Percentiles rank a stretch among this genome's conserved stretches.
Evolutionary conservation across 2,329 filamentous ascomycete species (phyloP).

Genomic region (Colletotrichum sp.): DNA sequence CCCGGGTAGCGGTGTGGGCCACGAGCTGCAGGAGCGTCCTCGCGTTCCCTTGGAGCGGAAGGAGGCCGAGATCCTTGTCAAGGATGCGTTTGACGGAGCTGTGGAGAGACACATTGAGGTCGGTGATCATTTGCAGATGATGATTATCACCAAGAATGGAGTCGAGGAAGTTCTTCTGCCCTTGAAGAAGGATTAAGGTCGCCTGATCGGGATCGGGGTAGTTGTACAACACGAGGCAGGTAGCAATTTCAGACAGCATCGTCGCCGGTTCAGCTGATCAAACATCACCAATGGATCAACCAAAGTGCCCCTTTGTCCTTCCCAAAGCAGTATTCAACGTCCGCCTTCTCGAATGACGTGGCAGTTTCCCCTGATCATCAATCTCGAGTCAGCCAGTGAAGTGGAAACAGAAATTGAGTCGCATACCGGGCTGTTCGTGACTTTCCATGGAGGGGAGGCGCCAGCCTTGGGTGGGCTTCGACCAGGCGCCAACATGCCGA

Average conservation of each 20-base stretch:
- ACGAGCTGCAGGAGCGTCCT: constrained; percentile 76
- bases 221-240: constrained; percentile 21
- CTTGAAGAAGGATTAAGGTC: constrained; percentile 83
- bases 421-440: neutral
- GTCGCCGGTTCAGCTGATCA: constrained; percentile 6
- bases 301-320: neutral
- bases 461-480: neutral
- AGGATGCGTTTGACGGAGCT: constrained; percentile 97
- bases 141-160: constrained; percentile 87
- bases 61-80: constrained; percentile 85
- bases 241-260: constrained; percentile 15
- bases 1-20: constrained; percentile 82
- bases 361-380: neutral
- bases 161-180: constrained; percentile 85
- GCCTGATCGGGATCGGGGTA: neutral
- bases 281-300: neutral
- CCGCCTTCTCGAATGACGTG: neutral
- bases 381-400: neutral
- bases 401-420: neutral
- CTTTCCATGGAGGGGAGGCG: neutral
- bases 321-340: neutral
- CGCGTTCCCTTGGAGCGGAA: constrained; percentile 72
- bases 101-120: constrained; percentile 99
- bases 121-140: constrained; percentile 93
- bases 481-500: neutral